phyloP scores from a whole-genome alignment of 2,329 filamentous ascomycete species.

The Parafenestella ontariensis region DNA sequence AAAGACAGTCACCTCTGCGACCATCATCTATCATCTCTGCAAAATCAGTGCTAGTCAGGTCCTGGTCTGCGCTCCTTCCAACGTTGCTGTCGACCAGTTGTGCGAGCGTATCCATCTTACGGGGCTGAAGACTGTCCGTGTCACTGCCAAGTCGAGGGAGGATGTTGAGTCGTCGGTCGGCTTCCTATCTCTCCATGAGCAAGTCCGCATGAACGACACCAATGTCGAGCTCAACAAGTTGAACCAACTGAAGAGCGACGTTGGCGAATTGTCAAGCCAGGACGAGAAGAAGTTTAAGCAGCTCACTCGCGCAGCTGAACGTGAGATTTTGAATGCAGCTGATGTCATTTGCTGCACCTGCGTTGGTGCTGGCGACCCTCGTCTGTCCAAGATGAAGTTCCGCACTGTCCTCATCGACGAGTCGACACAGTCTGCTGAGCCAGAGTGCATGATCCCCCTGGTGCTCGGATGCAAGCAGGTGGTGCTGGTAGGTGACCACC shows the following conservation, averaged over 20 bases:
- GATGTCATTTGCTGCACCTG: slow-evolving; percentile 99
- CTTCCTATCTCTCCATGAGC: slow-evolving; percentile 93
- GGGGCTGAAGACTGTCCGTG: slow-evolving; percentile 92
- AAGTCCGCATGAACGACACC: slow-evolving; percentile 96
- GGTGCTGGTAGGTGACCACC: slow-evolving; percentile 97
- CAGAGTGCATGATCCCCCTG: slow-evolving; percentile 97
- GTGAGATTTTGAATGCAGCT: slow-evolving; percentile 92
- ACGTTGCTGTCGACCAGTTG: slow-evolving; percentile 97
- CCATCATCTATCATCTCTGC: slow-evolving; percentile 96
- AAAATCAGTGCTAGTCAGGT: slow-evolving; percentile 96
- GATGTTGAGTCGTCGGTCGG: slow-evolving; percentile 98
- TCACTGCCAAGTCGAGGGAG: slow-evolving; percentile 98
- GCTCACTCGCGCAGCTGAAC: slow-evolving; percentile 89
- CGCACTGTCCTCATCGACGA: slow-evolving; percentile 97
- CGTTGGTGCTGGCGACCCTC: slow-evolving; percentile 94
- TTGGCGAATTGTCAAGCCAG: slow-evolving; percentile 89
- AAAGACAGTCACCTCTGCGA: slow-evolving; percentile 98
- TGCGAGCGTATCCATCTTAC: slow-evolving; percentile 96
- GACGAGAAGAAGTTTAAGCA: slow-evolving; percentile 99
- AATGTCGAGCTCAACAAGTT: slow-evolving; percentile 93
- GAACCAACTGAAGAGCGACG: slow-evolving; percentile 87
- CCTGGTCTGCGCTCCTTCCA: slow-evolving; percentile 94
- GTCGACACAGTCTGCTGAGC: slow-evolving; percentile 96
- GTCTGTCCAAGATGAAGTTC: slow-evolving; percentile 96
- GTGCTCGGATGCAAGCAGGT: slow-evolving; percentile 98